Evolutionary conservation across 768 basidiomycete species (phyloP).

Genomic region (Podaxis sp.): DNA sequence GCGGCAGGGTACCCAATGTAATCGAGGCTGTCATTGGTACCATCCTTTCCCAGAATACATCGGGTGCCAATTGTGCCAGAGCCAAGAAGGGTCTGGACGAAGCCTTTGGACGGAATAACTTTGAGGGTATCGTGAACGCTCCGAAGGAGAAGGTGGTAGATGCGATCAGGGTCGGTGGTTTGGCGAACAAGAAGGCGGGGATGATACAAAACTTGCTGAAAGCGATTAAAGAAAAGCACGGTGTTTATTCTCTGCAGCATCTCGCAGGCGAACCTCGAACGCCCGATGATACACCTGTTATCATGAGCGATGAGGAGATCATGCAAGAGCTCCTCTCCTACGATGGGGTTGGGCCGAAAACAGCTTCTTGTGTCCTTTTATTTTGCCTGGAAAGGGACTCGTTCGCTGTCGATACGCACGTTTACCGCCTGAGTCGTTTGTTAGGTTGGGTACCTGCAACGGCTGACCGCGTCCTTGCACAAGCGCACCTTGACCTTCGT

Average conservation of each 20-base stretch:
- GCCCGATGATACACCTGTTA: not conserved
- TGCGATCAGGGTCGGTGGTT: constrained; percentile 51
- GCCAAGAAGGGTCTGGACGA: constrained; percentile 49
- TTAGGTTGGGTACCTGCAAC: constrained; percentile 48
- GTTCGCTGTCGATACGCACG: constrained; percentile 66
- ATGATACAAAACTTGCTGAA: constrained; percentile 49
- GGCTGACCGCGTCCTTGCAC: constrained; percentile 50
- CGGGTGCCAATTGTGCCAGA: constrained; percentile 44
- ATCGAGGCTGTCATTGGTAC: constrained; percentile 58
- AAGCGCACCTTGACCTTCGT: constrained; percentile 53
- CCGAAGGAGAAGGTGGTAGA: constrained; percentile 40
- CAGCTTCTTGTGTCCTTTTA: constrained; percentile 59
- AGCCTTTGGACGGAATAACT: constrained; percentile 49
- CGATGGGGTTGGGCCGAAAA: constrained; percentile 61
- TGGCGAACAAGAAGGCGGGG: constrained; percentile 59
- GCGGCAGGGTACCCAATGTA: constrained; percentile 49
- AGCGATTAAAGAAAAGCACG: constrained; percentile 43
- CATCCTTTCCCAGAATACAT: constrained; percentile 61
- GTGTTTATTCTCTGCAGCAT: constrained; percentile 57
- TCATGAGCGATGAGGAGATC: constrained; percentile 38
- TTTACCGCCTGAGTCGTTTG: constrained; percentile 51
- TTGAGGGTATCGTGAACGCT: constrained; percentile 45
- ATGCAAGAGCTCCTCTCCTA: constrained; percentile 58
- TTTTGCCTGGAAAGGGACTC: constrained; percentile 60
- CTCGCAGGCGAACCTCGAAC: constrained; percentile 34